Evolutionary conservation across 331 rosid genomes (phyloP), one percentile per base, ranked within the genome.

Genomic region (Arachis monticola): DNA sequence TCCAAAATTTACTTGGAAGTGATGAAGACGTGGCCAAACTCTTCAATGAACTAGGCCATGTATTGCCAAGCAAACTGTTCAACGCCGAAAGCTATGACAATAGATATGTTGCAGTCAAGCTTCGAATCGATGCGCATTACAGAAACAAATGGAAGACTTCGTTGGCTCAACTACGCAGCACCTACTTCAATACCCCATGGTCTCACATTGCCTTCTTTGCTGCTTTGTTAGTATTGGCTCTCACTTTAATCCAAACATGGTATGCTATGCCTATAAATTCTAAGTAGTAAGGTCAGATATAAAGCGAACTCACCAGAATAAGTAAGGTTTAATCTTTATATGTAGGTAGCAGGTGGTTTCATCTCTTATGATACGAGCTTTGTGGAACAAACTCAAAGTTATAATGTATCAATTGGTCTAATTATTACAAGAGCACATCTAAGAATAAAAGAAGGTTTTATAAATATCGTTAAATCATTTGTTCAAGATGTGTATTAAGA

Each of bases 41-140:
- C 60, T 70, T 83, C 11, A 74, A 75, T 27, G 79, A 79, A n/a
- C 51, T 79, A 2, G 68, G 65, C 9, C 17, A n/a, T 8, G 76
- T 74, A 58, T 58, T 75, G 81, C 58, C 59, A 42, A 55, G 46
- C 38, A 61, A 70, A 13, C 0, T 48, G 47, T 22, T 0, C 46
- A 3, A 31, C 10, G 66, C 75, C 2, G 46, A 58, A 1, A 50
- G 71, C 52, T 46, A 58, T 3, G 30, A 71, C 52, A 47, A n/a
- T 22, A 60, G 35, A 67, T 41, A 56, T 45, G 10, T 30, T 35
- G 0, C 3, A 0, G 60, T 76, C 2, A 81, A 48, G 27, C n/a
- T 0, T 0, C 45, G 70, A 22, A 64, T 41, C 52, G 12, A 47
- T 1, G 3, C 3, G 11, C 52, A 47, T 10, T 47, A 2, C 5